These are phyloP conservation scores for Scheffersomyces lignicola DNA, from an alignment of 1,139 yeast species.

Conservation along the genomic window DNA sequence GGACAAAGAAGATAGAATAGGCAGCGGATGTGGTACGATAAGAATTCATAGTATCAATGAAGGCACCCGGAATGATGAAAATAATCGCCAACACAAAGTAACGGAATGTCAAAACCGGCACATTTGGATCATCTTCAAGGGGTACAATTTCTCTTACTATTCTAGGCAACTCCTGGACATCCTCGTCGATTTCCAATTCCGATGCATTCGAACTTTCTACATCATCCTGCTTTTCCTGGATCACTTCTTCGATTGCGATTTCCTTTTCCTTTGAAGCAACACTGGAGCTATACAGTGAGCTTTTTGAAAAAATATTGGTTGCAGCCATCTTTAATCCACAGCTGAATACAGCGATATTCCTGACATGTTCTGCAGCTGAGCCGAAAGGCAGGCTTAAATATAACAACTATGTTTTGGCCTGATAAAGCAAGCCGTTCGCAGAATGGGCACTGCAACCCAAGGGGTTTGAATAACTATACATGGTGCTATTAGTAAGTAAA, in stretches of 20 bases:
- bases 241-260: background rate
- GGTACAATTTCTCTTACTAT: conserved; percentile 37
- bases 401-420: no score
- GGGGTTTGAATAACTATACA: no score
- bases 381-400: background rate
- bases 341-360: background rate
- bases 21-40: conserved; percentile 50
- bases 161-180: conserved; percentile 24
- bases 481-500: no score
- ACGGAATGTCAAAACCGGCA: conserved; percentile 42
- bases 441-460: no score
- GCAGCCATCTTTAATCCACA: background rate
- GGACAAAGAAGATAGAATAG: conserved; percentile 48
- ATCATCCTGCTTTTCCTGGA: conserved; percentile 3
- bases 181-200: conserved; percentile 12
- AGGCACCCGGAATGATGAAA: conserved; percentile 49
- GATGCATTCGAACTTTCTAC: conserved; percentile 2
- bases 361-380: background rate
- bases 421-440: no score
- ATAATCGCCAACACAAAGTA: conserved; percentile 38
- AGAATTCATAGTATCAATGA: conserved; percentile 48
- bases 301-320: background rate
- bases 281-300: no score
- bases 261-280: background rate
- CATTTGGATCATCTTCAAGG: conserved; percentile 34